Percentiles rank a stretch among this genome's conserved stretches.
Conservation (phyloP, 106 monocot species). For the Alisma plantagoaquatica region DNA sequence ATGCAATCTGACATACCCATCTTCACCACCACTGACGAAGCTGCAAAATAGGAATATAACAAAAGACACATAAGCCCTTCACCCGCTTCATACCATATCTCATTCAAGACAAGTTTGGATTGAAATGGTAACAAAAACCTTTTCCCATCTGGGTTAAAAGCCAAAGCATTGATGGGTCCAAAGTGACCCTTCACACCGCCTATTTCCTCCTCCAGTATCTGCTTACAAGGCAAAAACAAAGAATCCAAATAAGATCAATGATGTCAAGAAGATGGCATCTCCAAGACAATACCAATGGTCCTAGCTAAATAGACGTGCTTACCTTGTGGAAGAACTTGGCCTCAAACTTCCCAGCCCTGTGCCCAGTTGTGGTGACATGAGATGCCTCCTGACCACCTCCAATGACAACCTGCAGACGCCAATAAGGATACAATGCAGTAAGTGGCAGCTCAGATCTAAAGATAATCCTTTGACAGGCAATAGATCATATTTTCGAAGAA, state of each 20-base stretch:
- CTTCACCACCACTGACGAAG: slow-evolving; percentile 91
- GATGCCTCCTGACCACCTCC: slow-evolving; percentile 97
- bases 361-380: slow-evolving; percentile 82
- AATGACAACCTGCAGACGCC: slow-evolving; percentile 60
- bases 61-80: too few species aligned
- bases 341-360: slow-evolving; percentile 91
- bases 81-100: too few species aligned
- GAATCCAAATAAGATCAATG: neutral
- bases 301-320: neutral
- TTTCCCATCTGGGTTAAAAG: slow-evolving; percentile 96
- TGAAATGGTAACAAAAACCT: slow-evolving; percentile 27
- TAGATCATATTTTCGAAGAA: too few species aligned
- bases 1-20: slow-evolving; percentile 87
- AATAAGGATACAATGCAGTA: too few species aligned
- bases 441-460: too few species aligned
- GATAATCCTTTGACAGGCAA: too few species aligned
- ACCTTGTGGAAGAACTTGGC: slow-evolving; percentile 99
- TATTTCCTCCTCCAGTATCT: slow-evolving; percentile 98
- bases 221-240: slow-evolving; percentile 2
- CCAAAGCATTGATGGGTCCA: slow-evolving; percentile 90
- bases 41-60: slow-evolving; percentile 23
- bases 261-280: too few species aligned
- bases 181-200: slow-evolving; percentile 98
- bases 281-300: neutral
- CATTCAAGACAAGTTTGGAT: too few species aligned